Evolutionary conservation across 352 stramenopile genomes (phyloP).

Genomic region (Phytophthora ramorum): DNA sequence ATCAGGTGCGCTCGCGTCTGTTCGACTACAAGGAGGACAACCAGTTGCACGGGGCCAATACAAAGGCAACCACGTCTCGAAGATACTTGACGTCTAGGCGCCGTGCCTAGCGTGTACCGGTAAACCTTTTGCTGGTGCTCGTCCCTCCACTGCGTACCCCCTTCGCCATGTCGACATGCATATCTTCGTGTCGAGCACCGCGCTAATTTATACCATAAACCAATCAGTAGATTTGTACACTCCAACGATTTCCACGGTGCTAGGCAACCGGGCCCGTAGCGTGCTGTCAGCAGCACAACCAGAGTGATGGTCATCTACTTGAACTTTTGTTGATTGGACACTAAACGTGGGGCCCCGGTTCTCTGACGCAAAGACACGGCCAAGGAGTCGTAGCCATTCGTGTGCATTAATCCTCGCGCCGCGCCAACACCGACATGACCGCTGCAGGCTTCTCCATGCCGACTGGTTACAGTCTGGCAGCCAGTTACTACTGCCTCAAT

Average conservation of each 20-base stretch:
- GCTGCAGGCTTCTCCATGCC: slow-evolving; percentile 11
- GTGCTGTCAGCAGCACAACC: no score
- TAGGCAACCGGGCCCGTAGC: no score
- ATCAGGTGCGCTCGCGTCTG: slow-evolving; percentile 28
- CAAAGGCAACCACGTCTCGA: slow-evolving; percentile 14
- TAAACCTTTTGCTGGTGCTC: background rate
- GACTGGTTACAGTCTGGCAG: slow-evolving; percentile 32
- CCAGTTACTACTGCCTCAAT: slow-evolving; percentile 42
- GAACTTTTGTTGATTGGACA: slow-evolving; percentile 31
- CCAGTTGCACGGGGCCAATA: background rate
- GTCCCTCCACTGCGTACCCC: background rate
- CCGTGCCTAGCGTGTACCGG: slow-evolving; percentile 1
- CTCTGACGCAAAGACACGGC: slow-evolving; percentile 17
- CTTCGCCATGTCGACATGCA: slow-evolving; percentile 1
- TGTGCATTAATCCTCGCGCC: slow-evolving; percentile 1
- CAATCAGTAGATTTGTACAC: slow-evolving; percentile 15
- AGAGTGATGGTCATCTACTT: slow-evolving; percentile 29
- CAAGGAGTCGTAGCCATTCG: slow-evolving; percentile 1
- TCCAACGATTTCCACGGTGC: background rate
- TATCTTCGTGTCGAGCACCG: slow-evolving; percentile 9
- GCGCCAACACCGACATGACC: slow-evolving; percentile 19
- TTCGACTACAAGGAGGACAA: slow-evolving; percentile 24
- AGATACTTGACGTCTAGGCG: slow-evolving; percentile 9
- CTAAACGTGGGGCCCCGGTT: slow-evolving; percentile 15
- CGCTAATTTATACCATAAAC: slow-evolving; percentile 30